Conservation (phyloP, 176 grass and related monocot species). For the Echinochloa phyllopogon region DNA sequence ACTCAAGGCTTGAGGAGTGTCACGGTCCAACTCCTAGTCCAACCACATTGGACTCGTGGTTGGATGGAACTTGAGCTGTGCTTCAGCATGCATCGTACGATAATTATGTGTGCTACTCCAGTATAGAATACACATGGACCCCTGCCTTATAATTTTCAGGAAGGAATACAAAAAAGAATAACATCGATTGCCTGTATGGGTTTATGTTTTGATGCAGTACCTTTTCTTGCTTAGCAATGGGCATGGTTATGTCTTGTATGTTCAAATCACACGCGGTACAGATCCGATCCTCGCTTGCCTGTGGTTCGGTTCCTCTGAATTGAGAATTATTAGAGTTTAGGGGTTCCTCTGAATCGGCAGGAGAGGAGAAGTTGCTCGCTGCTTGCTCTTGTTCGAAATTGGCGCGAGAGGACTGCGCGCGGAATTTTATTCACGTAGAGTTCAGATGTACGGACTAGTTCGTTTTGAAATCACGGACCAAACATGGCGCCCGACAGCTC, state of each 20-base stretch:
- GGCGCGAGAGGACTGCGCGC: too few species aligned
- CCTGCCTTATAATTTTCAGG: neutral
- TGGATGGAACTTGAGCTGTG: neutral
- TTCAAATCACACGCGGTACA: too few species aligned
- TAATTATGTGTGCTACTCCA: neutral
- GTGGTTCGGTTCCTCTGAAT: too few species aligned
- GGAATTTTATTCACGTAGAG: too few species aligned
- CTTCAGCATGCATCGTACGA: neutral
- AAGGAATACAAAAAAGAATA: neutral
- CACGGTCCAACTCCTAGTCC: neutral
- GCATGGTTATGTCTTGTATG: neutral
- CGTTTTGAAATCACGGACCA: too few species aligned
- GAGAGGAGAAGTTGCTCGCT: neutral
- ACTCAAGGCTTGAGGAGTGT: slow-evolving; percentile 32
- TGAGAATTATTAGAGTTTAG: too few species aligned
- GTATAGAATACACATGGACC: neutral
- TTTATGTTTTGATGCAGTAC: neutral
- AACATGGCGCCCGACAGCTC: too few species aligned
- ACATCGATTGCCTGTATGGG: neutral
- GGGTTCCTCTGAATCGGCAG: neutral
- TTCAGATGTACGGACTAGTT: too few species aligned
- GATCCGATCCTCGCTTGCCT: too few species aligned
- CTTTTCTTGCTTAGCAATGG: neutral
- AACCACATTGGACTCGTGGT: neutral
- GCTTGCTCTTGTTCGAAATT: too few species aligned